Evolutionary conservation across 1,284 basidiomycete species (phyloP).

Genomic region (Stygiomarasmius scandens): DNA sequence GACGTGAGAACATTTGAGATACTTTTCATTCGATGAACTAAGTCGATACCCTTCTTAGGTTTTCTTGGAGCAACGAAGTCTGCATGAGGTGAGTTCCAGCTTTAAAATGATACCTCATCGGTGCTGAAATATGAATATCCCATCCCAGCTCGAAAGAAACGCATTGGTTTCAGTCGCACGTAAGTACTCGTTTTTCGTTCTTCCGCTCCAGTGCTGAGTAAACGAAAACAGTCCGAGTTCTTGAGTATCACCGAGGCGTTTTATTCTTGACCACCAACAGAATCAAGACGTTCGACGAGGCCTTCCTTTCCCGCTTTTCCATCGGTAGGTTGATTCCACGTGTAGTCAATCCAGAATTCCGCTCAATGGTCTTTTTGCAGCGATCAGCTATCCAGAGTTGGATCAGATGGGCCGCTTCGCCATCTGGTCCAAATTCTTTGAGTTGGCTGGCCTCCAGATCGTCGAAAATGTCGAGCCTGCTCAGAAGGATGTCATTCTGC

Average conservation of each 20-base stretch:
- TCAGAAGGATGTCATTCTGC: neutral
- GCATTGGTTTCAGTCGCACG: slow-evolving; percentile 36
- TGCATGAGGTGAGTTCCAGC: slow-evolving; percentile 13
- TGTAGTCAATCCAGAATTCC: neutral
- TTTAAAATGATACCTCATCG: no score
- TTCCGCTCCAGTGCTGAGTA: no score
- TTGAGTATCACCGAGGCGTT: slow-evolving; percentile 39
- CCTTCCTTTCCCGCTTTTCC: slow-evolving; percentile 24
- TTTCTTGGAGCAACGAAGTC: no score
- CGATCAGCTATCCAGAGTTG: slow-evolving; percentile 31
- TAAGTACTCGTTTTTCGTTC: slow-evolving; percentile 4
- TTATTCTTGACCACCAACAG: slow-evolving; percentile 41
- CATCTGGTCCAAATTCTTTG: slow-evolving; percentile 31
- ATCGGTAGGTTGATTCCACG: slow-evolving; percentile 25
- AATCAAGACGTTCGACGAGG: slow-evolving; percentile 32
- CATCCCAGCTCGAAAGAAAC: no score
- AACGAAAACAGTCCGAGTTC: neutral
- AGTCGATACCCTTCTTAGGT: no score
- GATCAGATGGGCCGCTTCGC: slow-evolving; percentile 20
- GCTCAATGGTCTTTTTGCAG: neutral
- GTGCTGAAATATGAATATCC: no score
- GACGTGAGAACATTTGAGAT: slow-evolving; percentile 43
- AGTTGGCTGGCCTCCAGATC: slow-evolving; percentile 5
- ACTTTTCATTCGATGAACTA: slow-evolving; percentile 32
- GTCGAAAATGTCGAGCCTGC: slow-evolving; percentile 15